Percentiles rank a stretch among this genome's conserved stretches.
Conservation (phyloP, 2,329 filamentous ascomycete species). For the Penicillium hordei region DNA sequence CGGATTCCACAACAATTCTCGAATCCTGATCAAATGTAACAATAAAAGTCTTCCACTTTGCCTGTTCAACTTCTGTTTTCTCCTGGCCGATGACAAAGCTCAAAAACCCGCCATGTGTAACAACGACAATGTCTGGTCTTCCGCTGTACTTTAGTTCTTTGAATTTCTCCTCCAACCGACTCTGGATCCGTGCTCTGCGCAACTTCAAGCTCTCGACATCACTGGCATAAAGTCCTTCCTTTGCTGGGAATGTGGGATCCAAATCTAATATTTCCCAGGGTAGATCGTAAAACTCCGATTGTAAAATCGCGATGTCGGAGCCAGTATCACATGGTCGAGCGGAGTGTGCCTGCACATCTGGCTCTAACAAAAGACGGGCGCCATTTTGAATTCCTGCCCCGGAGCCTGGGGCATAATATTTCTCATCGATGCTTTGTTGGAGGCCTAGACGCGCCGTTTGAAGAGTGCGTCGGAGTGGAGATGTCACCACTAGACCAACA, state of each 20-base stretch:
- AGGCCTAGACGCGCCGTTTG: constrained; percentile 9
- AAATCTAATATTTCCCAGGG: constrained; percentile 9
- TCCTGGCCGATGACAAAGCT: not conserved
- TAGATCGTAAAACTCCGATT: constrained; percentile 10
- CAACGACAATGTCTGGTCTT: constrained; percentile 14
- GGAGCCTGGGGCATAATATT: not conserved
- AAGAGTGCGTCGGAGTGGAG: constrained; percentile 3
- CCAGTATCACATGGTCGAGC: constrained; percentile 17
- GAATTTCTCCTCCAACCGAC: constrained; percentile 1
- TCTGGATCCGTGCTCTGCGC: constrained; percentile 2
- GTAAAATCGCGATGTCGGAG: constrained; percentile 8
- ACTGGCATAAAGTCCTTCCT: constrained; percentile 7
- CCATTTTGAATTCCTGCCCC: not conserved
- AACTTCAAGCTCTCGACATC: not conserved
- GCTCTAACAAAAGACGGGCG: constrained; percentile 4
- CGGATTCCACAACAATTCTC: not conserved
- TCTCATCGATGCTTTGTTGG: not conserved
- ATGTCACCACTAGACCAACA: not conserved
- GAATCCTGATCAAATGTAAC: constrained; percentile 6
- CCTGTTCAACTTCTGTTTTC: not conserved
- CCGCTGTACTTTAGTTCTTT: not conserved
- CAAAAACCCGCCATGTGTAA: constrained; percentile 16
- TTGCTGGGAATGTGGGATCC: constrained; percentile 8
- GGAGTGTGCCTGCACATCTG: constrained; percentile 17
- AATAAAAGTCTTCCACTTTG: constrained; percentile 4